Evolutionary conservation across 83 land plant genomes (phyloP), one percentile per base, ranked within the genome.

Genomic region (Thuja plicata): DNA sequence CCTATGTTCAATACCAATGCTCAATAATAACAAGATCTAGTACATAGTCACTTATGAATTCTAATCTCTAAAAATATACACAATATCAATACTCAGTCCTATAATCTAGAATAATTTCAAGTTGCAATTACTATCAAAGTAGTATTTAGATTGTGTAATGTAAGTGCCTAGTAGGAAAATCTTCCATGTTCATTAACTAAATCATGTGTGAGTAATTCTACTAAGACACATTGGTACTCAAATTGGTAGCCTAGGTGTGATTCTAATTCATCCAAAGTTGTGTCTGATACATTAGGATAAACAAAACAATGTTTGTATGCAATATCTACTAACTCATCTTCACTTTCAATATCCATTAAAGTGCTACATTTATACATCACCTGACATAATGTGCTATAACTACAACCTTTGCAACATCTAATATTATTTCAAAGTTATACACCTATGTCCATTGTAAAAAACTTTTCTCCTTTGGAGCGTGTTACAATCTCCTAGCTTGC

Each of bases 141-240:
- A 10, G 1, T 48, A 48, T 48, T 9, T 48, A 2, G 0, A 8
- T 48, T 48, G 52, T 48, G 54, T 1, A 50, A 50, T 50, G 54
- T 50, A 50, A 50, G 13, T 92, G 95, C 99, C 99, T 98, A 96
- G 87, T 97, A 97, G 90, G 96, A 96, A 88, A 89, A 93, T 82
- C 91, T 89, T 50, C 54, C 54, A 12, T 50, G 54, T 50, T 50
- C 15, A 50, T 84, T 89, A 92, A 50, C 92, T 73, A 99, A 94
- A 87, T 95, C 94, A 92, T 98, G 99, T 79, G 99, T 97, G n/a
- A 98, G 87, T 24, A 99, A 98, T 90, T 98, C 99, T 86, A 94
- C 89, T 52, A 96, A 88, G 3, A 97, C 95, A 30, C 92, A 93
- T 87, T 93, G 96, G n/a, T 91, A 92, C 17, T 87, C 24, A 79